Evolutionary conservation across 768 basidiomycete genomes (phyloP), one percentile per base, ranked within the genome.

Genomic region (Mycena polygramma): DNA sequence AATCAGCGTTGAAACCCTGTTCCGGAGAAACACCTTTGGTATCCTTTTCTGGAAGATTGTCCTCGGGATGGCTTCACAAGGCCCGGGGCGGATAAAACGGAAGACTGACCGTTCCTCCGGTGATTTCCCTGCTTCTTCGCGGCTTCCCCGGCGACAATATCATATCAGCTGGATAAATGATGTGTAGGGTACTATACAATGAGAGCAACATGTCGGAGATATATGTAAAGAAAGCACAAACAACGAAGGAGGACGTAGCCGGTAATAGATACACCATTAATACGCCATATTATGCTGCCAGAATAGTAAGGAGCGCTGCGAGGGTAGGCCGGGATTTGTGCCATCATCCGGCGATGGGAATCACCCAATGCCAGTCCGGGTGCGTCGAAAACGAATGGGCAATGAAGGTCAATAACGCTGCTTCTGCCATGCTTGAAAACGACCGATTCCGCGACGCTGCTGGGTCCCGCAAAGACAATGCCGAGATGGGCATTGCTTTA

Each of bases 131-230:
- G 45, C 30, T 51, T 22, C 60, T 55, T 57, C 35, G 11, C 8
- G 35, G 51, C 52, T 45, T 14, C 36, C 30, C 43, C 14, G 37
- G 45, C 54, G 60, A 14, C 19, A 41, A 54, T 30, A 51, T 35
- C 35, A 57, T 55, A 49, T 55, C 68, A 63, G 62, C 41, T 60
- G 63, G 54, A 62, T 62, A 62, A 62, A 57, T 48, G 59, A 62
- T 66, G 64, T 52, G 36, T 62, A 61, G 66, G 48, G 49, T 70
- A 65, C n/a, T 64, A 63, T 70, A 70, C 69, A 70, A 69, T 70
- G 69, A 58, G 68, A 64, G 63, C 68, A 64, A 52, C 35, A 46
- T 57, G 54, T 36, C 53, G 54, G 54, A 57, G 54, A 58, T 63
- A 63, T 52, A 63, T 52, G 46, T 52, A 55, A 15, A 41, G 43